Evolutionary conservation across 495 filamentous ascomycete species (phyloP), one percentile per base, ranked within the genome.

Genomic region (Daldinia concentrica): DNA sequence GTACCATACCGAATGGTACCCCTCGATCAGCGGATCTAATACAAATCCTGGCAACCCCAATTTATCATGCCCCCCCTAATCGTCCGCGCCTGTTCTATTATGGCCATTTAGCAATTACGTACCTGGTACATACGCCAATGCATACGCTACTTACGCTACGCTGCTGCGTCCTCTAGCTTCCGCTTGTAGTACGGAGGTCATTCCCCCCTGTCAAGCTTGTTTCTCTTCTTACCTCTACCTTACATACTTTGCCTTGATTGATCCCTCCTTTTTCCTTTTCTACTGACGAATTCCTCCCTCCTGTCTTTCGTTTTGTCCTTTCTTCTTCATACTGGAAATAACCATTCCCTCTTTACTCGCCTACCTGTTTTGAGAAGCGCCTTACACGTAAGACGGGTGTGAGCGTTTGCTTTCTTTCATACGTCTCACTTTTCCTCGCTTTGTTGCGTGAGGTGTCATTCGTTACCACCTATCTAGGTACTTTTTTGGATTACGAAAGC

Each of bases 1-100:
- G 45, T 71, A 58, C 66, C 50, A 39, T 67, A 67, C 41, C 60
- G 66, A 37, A 62, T 27, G 62, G 71, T 69, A 69, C 58, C 56
- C 41, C 66, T 62, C 71, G 71, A 51, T 62, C 66, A 69, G 27
- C 62, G 66, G 71, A 69, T 73, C 71, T 69, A 73, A 73, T 69
- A 59, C 58, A 6, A 62, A 69, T 73, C 71, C 71, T 62, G 66
- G 71, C 58, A 62, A 57, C 43, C 62, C 60, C 71, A 73, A 73
- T 73, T 69, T 73, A 73, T 69, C 51, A 37, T 36, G 29, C 32
- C 66, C 66, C 71, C 65, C 64, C 62, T 48, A 48, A 54, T 66
- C 66, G 58, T 34, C 43, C 54, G 56, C 41, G 57, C 43, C 65
- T 39, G 70, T 68, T 65, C 51, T 62, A 63, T 73, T 73, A 56